A percentile compares a stretch with the other conserved stretches of the same genome.
Conservation (phyloP, 306 rosid species). For the Cucumis melo region DNA sequence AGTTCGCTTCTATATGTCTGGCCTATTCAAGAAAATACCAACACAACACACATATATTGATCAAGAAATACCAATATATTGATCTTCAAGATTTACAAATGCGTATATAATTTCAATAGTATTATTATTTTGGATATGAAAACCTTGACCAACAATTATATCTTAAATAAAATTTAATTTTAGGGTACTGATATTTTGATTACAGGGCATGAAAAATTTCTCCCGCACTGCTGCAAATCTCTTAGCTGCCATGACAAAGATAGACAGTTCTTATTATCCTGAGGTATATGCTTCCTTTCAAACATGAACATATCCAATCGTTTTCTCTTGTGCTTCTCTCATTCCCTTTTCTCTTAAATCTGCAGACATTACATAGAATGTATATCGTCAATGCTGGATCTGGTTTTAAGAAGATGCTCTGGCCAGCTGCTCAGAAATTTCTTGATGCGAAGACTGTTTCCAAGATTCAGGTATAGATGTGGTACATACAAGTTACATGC, state of each 20-base stretch:
- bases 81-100: not conserved
- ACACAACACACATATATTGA: not conserved
- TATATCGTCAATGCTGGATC: constrained; percentile 90
- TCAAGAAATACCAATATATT: not conserved
- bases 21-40: not conserved
- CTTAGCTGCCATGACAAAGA: constrained; percentile 61
- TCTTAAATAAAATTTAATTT: not conserved
- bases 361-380: constrained; percentile 84
- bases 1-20: not conserved
- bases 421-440: constrained; percentile 94
- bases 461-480: constrained; percentile 67
- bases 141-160: not conserved
- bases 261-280: constrained; percentile 79
- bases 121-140: not conserved
- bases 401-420: constrained; percentile 86
- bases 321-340: not conserved
- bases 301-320: not conserved
- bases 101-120: not conserved
- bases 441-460: constrained; percentile 69
- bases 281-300: constrained; percentile 41
- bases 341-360: constrained; percentile 4
- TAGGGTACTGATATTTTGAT: not conserved
- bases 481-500: constrained; percentile 4
- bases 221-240: constrained; percentile 68
- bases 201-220: constrained; percentile 94